phyloP scores from a whole-genome alignment of 495 filamentous ascomycete species.

The Apodospora peruviana region DNA sequence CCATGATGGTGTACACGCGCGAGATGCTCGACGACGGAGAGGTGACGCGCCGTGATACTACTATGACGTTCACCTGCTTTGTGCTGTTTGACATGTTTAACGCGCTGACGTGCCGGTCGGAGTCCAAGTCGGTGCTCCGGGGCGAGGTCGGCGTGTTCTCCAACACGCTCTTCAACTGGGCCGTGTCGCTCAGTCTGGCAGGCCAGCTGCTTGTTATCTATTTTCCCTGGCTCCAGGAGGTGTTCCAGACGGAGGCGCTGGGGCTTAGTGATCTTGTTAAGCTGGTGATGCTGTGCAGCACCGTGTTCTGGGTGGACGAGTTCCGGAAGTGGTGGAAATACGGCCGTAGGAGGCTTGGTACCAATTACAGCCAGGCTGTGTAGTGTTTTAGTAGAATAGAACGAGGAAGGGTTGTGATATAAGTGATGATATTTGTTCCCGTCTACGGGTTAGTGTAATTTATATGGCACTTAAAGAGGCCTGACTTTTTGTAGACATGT shows the following conservation, averaged over 20 bases:
- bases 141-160: constrained; percentile 77
- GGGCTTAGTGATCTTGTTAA: constrained; percentile 63
- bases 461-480: too few relatives aligned
- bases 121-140: constrained; percentile 78
- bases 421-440: too few relatives aligned
- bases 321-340: constrained; percentile 67
- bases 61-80: constrained; percentile 98
- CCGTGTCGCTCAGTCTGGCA: constrained; percentile 73
- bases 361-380: constrained; percentile 46
- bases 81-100: constrained; percentile 99
- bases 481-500: too few relatives aligned
- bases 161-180: constrained; percentile 95
- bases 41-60: constrained; percentile 90
- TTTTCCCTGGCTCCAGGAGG: constrained; percentile 82
- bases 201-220: constrained; percentile 91
- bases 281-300: constrained; percentile 69
- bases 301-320: constrained; percentile 94
- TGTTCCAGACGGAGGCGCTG: constrained; percentile 93
- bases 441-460: too few relatives aligned
- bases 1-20: constrained; percentile 80
- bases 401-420: neutral
- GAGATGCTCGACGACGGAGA: constrained; percentile 79
- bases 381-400: constrained; percentile 21
- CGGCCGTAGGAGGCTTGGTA: constrained; percentile 32
- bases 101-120: constrained; percentile 86